Evolutionary conservation across 2,329 filamentous ascomycete genomes (phyloP), one percentile per base, ranked within the genome.

Genomic region (Graphilbum fragrans): DNA sequence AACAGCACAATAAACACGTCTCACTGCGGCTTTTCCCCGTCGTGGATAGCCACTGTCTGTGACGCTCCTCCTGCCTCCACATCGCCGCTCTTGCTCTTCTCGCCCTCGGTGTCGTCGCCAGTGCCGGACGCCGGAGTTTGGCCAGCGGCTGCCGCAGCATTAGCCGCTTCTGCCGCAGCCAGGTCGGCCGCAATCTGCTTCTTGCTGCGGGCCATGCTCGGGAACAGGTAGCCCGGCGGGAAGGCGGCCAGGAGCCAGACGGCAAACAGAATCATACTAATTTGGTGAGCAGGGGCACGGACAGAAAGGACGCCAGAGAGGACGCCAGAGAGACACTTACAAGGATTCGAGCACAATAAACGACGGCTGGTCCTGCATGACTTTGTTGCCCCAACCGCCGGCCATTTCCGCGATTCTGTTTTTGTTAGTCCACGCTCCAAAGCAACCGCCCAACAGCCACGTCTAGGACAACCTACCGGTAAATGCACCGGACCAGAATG

Each of bases 341-440:
- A 65, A 63, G 46, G 65, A 62, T 50, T 80, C 76, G 32, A 80
- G 64, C 12, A 72, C 66, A 45, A 77, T 65, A 50, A 80, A 80
- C 17, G 67, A 69, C 35, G 63, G 59, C 59, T 80, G 63, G 55
- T 79, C 67, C 49, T 75, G 72, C 74, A 80, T 80, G 53, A 80
- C 72, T 16, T 63, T 53, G 57, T 76, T 78, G 10, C 70, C 72
- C 74, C 75, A 81, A 18, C 77, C 76, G 21, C 72, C 72, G 2
- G 70, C 68, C 72, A 80, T 77, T 54, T 80, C 76, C 2, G 69
- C 70, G 41, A 80, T 71, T 50, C 73, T 75, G 31, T n/a, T n/a
- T 41, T 20, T 2, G 7, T 41, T 46, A 31, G 29, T 16, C 12
- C 29, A 16, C 5, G 29, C 29, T 10, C 11, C 29, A 7, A 8